These are phyloP conservation scores for Rugonectria rugulosa DNA, from an alignment of 2,329 filamentous ascomycete genomes.

Conservation along the genomic window DNA sequence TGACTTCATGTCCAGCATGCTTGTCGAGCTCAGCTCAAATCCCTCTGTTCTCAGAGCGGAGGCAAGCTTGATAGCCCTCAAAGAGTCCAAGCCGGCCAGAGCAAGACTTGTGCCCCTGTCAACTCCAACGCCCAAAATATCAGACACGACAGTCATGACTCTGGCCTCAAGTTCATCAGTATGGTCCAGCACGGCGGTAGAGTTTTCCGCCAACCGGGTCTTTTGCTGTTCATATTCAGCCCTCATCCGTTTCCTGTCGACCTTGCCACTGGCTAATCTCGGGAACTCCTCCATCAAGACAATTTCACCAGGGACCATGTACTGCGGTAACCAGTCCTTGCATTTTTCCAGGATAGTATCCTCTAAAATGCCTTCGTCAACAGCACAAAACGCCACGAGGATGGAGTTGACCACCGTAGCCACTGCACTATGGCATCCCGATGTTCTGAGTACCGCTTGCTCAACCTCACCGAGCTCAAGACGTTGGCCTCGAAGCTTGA, in stretches of 20 bases:
- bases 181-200: constrained; percentile 19
- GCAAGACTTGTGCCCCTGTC: constrained; percentile 53
- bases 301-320: constrained; percentile 83
- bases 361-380: constrained; percentile 49
- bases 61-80: constrained; percentile 59
- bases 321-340: constrained; percentile 77
- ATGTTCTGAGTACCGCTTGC: constrained; percentile 68
- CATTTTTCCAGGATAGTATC: constrained; percentile 65
- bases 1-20: constrained; percentile 66
- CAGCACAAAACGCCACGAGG: constrained; percentile 78
- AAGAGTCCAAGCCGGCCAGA: constrained; percentile 70
- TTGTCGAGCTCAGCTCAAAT: constrained; percentile 62
- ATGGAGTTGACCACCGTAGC: constrained; percentile 72
- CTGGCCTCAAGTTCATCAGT: constrained; percentile 33
- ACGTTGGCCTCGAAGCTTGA: constrained; percentile 86
- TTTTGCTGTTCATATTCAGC: constrained; percentile 50
- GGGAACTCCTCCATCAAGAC: constrained; percentile 71
- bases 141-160: constrained; percentile 51
- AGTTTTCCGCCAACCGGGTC: constrained; percentile 11
- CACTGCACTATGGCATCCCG: constrained; percentile 69
- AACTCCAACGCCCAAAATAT: constrained; percentile 50
- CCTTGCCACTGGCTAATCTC: constrained; percentile 82
- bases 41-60: constrained; percentile 67
- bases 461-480: constrained; percentile 84
- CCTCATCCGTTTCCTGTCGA: constrained; percentile 73